Conservation (phyloP, 2,329 filamentous ascomycete species). For the Plenodomus tracheiphilus region DNA sequence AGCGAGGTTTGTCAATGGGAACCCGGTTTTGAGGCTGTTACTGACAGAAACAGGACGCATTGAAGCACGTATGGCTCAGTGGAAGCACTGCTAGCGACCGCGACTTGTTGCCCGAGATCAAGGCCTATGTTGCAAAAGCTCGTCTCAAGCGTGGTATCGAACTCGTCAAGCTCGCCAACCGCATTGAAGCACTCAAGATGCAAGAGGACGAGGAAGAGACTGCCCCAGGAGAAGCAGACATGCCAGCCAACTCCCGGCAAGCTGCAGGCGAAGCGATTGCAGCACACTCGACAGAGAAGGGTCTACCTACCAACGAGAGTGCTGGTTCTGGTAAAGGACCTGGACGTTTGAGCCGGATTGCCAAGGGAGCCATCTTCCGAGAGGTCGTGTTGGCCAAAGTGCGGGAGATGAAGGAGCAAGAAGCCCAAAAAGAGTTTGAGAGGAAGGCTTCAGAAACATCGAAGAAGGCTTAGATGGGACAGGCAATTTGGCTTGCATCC, state of each 20-base stretch:
- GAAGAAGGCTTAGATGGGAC: slow-evolving; percentile 23
- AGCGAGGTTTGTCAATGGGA: slow-evolving; percentile 64
- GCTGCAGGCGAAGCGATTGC: slow-evolving; percentile 55
- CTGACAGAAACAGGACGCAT: slow-evolving; percentile 62
- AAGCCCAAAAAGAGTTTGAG: slow-evolving; percentile 71
- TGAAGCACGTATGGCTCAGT: slow-evolving; percentile 85
- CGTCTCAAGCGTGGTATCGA: slow-evolving; percentile 92
- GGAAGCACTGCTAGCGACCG: slow-evolving; percentile 91
- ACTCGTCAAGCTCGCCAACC: slow-evolving; percentile 92
- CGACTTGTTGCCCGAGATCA: slow-evolving; percentile 96
- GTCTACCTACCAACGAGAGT: slow-evolving; percentile 34
- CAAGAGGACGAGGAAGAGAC: slow-evolving; percentile 86
- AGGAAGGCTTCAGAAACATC: slow-evolving; percentile 53
- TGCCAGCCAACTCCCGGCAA: slow-evolving; percentile 65
- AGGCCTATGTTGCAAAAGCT: slow-evolving; percentile 87
- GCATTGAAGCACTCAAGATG: slow-evolving; percentile 92
- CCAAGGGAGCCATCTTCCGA: slow-evolving; percentile 78
- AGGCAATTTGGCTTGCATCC: slow-evolving; percentile 4
- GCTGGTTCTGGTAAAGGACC: slow-evolving; percentile 45
- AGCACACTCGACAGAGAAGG: slow-evolving; percentile 33
- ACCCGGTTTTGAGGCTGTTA: background rate
- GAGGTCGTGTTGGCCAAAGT: slow-evolving; percentile 95
- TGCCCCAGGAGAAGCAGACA: slow-evolving; percentile 58
- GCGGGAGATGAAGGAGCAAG: slow-evolving; percentile 84
- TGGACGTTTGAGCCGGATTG: slow-evolving; percentile 59